Conservation (phyloP, 257 asterid species). For the Cynanchum wilfordii region DNA sequence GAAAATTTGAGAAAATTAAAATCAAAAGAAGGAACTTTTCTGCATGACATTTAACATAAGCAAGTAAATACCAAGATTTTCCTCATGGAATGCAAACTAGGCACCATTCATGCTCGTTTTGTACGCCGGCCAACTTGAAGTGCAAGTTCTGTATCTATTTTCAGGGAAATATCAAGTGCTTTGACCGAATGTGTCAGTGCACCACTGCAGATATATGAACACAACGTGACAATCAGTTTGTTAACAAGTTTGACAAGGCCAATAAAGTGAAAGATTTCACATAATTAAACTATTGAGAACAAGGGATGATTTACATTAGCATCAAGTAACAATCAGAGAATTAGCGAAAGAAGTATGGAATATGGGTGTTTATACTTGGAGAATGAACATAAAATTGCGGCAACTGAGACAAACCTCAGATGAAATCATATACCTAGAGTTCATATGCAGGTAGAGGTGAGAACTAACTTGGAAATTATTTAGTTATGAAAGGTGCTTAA, state of each 20-base stretch:
- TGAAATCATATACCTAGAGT: not conserved
- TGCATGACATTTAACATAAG: not conserved
- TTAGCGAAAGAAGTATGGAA: not conserved
- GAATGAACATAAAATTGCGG: not conserved
- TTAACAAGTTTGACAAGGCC: not conserved
- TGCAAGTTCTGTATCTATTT: conserved; percentile 95
- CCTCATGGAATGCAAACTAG: not conserved
- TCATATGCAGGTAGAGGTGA: not conserved
- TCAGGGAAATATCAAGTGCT: conserved; percentile 93
- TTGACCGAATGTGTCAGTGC: conserved; percentile 91
- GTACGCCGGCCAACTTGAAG: conserved; percentile 90
- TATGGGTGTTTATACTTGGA: not conserved
- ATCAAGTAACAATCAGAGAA: not conserved
- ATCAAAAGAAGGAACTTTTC: not conserved
- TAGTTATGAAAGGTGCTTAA: not conserved
- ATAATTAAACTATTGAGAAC: not conserved
- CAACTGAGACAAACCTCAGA: not conserved
- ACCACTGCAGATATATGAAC: conserved; percentile 52
- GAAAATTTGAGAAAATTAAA: not conserved
- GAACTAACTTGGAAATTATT: not conserved
- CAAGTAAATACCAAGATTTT: not conserved
- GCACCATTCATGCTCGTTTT: conserved; percentile 64
- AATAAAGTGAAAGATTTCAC: not conserved
- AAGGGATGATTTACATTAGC: not conserved
- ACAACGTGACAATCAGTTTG: not conserved